phyloP scores from a whole-genome alignment of 768 basidiomycete genomes.

The Asterophora parasitica region DNA sequence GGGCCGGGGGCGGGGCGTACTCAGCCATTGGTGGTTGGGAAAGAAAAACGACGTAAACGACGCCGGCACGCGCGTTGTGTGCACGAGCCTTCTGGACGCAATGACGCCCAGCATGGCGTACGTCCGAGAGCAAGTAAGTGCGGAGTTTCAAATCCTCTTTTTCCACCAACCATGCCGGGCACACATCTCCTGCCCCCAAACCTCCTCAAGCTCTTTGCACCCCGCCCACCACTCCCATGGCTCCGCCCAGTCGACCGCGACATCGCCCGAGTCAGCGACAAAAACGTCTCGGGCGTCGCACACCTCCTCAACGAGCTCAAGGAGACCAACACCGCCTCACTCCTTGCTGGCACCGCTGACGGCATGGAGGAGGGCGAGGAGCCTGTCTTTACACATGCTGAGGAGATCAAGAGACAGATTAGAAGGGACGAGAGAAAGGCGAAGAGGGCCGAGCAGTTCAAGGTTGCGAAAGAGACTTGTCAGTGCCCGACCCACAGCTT shows the following conservation, averaged over 20 bases:
- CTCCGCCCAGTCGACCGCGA: slow-evolving; percentile 81
- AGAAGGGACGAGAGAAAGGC: slow-evolving; percentile 76
- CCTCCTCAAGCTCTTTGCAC: slow-evolving; percentile 93
- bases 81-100: not conserved
- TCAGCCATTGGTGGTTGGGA: slow-evolving; percentile 52
- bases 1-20: slow-evolving; percentile 6
- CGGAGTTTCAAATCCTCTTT: slow-evolving; percentile 19
- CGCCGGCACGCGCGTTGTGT: not conserved
- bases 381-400: slow-evolving; percentile 73
- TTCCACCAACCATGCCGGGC: slow-evolving; percentile 42
- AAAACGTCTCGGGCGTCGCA: slow-evolving; percentile 76
- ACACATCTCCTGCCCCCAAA: slow-evolving; percentile 93
- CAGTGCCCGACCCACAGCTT: slow-evolving; percentile 25
- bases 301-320: slow-evolving; percentile 64
- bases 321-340: slow-evolving; percentile 69
- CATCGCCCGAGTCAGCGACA: slow-evolving; percentile 64
- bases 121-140: not conserved
- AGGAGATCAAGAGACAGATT: slow-evolving; percentile 78
- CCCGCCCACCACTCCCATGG: slow-evolving; percentile 87
- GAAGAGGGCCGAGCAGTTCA: slow-evolving; percentile 69
- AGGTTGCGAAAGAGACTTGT: slow-evolving; percentile 84
- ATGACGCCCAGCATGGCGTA: slow-evolving; percentile 2
- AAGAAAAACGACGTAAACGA: slow-evolving; percentile 58
- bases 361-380: slow-evolving; percentile 85
- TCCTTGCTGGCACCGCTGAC: slow-evolving; percentile 56